Evolutionary conservation across 164 flowering plant genomes (phyloP).

Genomic region (Stephania japonica): DNA sequence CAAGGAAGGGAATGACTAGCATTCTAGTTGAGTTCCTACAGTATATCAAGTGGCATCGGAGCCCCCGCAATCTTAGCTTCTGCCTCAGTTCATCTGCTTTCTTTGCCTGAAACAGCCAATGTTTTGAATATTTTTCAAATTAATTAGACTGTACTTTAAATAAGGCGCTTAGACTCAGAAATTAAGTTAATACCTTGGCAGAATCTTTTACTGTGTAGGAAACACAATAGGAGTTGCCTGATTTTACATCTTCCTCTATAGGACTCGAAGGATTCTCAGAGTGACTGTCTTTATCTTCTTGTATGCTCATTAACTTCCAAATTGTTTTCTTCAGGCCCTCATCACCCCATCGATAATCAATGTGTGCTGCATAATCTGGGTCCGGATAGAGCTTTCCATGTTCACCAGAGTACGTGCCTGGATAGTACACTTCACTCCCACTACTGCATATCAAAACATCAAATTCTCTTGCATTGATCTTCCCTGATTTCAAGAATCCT

Average conservation of each 20-base stretch:
- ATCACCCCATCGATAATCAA: constrained; percentile 86
- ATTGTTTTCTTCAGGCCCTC: constrained; percentile 84
- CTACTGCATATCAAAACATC: constrained; percentile 90
- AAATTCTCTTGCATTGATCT: constrained; percentile 59
- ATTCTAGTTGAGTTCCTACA: constrained; percentile 83
- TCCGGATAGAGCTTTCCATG: constrained; percentile 57
- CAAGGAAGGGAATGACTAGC: constrained; percentile 83
- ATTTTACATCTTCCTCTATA: constrained; percentile 56
- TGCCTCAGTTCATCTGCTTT: constrained; percentile 85
- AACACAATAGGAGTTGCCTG: constrained; percentile 67
- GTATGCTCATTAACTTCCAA: constrained; percentile 59
- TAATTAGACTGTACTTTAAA: constrained; percentile 4
- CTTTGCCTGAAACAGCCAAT: constrained; percentile 47
- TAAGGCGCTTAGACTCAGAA: neutral
- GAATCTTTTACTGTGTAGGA: constrained; percentile 61
- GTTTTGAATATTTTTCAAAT: constrained; percentile 1
- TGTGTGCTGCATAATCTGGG: constrained; percentile 76
- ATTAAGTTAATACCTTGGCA: constrained; percentile 43
- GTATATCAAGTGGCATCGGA: constrained; percentile 90
- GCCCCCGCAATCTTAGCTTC: constrained; percentile 90
- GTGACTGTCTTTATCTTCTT: constrained; percentile 32
- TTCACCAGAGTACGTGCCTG: constrained; percentile 50
- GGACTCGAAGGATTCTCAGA: constrained; percentile 18
- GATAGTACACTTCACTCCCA: constrained; percentile 89
- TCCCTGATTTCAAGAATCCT: constrained; percentile 52